Evolutionary conservation across 257 asterid genomes (phyloP).

Genomic region (Solanum sparsipilum): DNA sequence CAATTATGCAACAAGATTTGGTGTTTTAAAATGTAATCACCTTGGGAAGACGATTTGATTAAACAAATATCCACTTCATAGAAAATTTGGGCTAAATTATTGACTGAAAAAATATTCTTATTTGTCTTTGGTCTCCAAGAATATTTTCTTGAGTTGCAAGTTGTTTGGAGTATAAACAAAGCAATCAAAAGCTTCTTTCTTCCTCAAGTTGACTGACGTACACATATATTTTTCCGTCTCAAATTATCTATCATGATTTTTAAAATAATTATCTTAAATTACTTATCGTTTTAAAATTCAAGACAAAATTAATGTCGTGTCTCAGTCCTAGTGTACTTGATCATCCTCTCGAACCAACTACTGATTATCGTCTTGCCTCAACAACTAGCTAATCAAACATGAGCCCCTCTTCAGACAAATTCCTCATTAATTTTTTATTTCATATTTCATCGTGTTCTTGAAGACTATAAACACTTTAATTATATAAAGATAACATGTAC

Average conservation of each 20-base stretch:
- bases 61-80: neutral
- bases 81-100: neutral
- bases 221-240: no score
- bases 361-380: no score
- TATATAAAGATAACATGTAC: neutral
- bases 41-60: neutral
- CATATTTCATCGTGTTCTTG: accelerated
- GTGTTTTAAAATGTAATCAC: neutral
- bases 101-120: neutral
- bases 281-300: neutral
- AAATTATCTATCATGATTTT: neutral
- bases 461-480: neutral
- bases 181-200: neutral
- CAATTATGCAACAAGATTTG: neutral
- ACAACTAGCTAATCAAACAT: neutral
- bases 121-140: neutral
- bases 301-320: neutral
- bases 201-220: neutral
- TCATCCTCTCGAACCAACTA: neutral
- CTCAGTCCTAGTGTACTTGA: no score
- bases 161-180: neutral
- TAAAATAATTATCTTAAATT: neutral
- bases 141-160: conserved; percentile 1
- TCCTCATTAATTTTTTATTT: neutral
- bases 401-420: neutral